These are phyloP conservation scores for Ustanciosporium gigantosporum DNA, from an alignment of 1,284 basidiomycete species.

Conservation along the genomic window DNA sequence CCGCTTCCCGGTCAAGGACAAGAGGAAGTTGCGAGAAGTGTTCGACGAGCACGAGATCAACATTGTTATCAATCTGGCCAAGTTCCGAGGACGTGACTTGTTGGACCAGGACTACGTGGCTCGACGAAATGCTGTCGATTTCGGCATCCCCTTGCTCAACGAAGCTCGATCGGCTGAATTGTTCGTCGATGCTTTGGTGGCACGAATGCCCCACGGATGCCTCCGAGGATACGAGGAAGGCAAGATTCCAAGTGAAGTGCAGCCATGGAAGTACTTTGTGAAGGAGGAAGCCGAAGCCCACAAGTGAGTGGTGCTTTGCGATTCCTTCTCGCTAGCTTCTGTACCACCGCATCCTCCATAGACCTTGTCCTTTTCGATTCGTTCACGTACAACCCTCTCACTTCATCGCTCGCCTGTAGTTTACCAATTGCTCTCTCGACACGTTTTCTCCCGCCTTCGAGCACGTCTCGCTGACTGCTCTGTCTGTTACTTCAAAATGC, in stretches of 20 bases:
- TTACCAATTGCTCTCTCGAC: too few relatives aligned
- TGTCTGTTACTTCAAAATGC: too few relatives aligned
- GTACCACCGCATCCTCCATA: background rate
- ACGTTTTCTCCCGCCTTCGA: too few relatives aligned
- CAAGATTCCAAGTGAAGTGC: constrained; percentile 85
- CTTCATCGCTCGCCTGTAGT: too few relatives aligned
- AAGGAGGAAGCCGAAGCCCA: constrained; percentile 24
- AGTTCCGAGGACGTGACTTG: constrained; percentile 75
- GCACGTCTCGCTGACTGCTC: too few relatives aligned
- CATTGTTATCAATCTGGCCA: constrained; percentile 90
- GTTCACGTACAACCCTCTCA: background rate
- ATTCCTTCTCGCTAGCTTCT: background rate
- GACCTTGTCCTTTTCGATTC: background rate
- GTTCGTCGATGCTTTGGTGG: constrained; percentile 85
- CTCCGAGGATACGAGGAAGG: constrained; percentile 84
- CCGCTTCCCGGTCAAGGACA: constrained; percentile 95
- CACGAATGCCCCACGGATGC: constrained; percentile 84
- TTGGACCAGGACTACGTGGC: constrained; percentile 97
- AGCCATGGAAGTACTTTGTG: constrained; percentile 56
- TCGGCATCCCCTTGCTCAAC: constrained; percentile 75
- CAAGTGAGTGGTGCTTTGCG: too few relatives aligned
- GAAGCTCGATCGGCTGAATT: constrained; percentile 85
- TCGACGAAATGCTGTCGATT: constrained; percentile 63
- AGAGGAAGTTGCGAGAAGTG: constrained; percentile 83
- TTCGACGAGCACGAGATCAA: constrained; percentile 91